Evolutionary conservation across 768 basidiomycete species (phyloP).

Genomic region (Tylopilus rubrobrunneus): DNA sequence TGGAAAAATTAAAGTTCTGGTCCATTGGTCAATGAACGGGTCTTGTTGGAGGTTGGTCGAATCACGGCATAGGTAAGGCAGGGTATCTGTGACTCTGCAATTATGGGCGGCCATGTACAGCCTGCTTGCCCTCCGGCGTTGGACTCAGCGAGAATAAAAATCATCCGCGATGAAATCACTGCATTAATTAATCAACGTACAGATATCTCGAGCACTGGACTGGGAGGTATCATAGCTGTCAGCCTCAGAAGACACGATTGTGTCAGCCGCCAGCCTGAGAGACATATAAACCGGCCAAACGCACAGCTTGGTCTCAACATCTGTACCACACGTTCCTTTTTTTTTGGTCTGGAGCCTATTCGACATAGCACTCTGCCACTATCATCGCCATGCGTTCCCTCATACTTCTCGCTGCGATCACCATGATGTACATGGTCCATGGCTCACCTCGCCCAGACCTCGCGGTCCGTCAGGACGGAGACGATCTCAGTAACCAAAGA

Average conservation of each 20-base stretch:
- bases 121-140: not conserved
- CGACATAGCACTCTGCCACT: constrained; percentile 7
- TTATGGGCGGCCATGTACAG: not conserved
- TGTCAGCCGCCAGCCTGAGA: constrained; percentile 20
- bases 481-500: constrained; percentile 18
- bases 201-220: not conserved
- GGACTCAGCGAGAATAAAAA: not conserved
- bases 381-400: constrained; percentile 27
- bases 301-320: not conserved
- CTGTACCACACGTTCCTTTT: not conserved
- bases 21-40: not conserved
- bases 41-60: not conserved
- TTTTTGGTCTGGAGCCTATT: constrained; percentile 3
- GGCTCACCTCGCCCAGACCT: constrained; percentile 27
- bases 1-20: not conserved
- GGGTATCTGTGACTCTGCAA: not conserved
- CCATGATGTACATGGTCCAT: constrained; percentile 13
- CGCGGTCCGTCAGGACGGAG: constrained; percentile 8
- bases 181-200: not conserved
- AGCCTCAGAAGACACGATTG: too few relatives aligned
- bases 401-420: constrained; percentile 25
- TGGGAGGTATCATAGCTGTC: too few relatives aligned
- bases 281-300: constrained; percentile 13
- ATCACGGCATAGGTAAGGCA: too few relatives aligned
- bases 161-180: not conserved